Percentiles rank a stretch among this genome's conserved stretches.
Evolutionary conservation across 2,329 filamentous ascomycete genomes (phyloP).

Genomic region (Aspergillus awamori): DNA sequence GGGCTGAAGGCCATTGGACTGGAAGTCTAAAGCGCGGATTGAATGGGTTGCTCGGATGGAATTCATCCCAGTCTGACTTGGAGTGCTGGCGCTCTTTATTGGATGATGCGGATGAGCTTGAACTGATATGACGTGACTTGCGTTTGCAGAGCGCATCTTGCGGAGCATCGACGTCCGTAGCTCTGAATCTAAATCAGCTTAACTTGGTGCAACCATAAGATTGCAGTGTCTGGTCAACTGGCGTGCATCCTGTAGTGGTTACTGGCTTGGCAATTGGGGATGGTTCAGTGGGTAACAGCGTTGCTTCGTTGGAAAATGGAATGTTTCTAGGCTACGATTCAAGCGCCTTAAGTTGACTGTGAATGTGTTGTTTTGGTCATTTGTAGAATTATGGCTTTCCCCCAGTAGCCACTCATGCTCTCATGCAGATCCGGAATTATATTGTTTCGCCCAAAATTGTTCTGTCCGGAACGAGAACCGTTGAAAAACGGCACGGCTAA

Average conservation of each 20-base stretch:
- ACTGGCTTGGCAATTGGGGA: not conserved
- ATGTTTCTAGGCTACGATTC: not conserved
- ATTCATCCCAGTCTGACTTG: not conserved
- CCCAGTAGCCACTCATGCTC: not conserved
- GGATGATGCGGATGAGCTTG: not conserved
- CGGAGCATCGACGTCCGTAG: not conserved
- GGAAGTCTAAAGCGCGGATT: not conserved
- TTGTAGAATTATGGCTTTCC: not conserved
- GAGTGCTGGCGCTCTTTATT: not conserved
- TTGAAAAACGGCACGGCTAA: not conserved
- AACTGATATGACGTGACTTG: not conserved
- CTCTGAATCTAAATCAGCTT: not conserved
- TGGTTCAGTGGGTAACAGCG: not conserved
- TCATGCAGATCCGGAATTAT: not conserved
- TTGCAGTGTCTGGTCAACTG: not conserved
- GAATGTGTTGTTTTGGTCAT: too few relatives aligned
- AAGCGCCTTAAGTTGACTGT: too few relatives aligned
- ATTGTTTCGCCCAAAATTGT: not conserved
- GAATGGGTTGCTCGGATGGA: not conserved
- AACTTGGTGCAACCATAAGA: not conserved
- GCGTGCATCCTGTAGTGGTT: not conserved
- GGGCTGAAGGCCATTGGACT: not conserved
- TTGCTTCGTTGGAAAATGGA: not conserved
- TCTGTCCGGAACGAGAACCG: not conserved
- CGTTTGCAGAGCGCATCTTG: not conserved